Evolutionary conservation across 2,329 filamentous ascomycete genomes (phyloP).

Genomic region (Fusarium palustre): DNA sequence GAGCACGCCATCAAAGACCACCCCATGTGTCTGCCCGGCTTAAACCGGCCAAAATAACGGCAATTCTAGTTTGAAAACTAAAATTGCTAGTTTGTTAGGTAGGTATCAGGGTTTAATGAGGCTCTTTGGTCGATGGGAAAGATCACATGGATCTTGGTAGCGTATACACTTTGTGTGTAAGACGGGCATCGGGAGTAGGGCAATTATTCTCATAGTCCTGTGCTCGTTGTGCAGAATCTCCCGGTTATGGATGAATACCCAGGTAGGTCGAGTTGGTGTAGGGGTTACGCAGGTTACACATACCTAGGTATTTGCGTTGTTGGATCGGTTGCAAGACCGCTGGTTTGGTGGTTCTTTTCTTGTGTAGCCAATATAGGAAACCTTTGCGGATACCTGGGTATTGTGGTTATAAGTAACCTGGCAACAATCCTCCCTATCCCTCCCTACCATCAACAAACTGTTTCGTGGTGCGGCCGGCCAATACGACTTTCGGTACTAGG

Average conservation of each 20-base stretch:
- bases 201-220: background rate
- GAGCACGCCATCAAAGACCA: background rate
- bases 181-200: background rate
- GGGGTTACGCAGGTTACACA: background rate
- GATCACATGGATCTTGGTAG: background rate
- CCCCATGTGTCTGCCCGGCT: constrained; percentile 10
- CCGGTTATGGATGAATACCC: constrained; percentile 15
- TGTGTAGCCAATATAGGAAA: background rate
- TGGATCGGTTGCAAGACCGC: background rate
- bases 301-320: background rate
- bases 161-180: background rate
- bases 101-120: background rate
- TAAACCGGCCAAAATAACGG: background rate
- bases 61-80: background rate
- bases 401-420: background rate
- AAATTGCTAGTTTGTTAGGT: background rate
- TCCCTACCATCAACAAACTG: background rate
- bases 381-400: background rate
- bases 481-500: background rate
- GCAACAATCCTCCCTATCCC: background rate
- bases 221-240: constrained; percentile 1
- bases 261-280: constrained; percentile 13
- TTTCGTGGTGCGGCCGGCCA: background rate
- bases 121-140: constrained; percentile 2
- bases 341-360: background rate